phyloP scores from a whole-genome alignment of 768 basidiomycete genomes.

The Peribolospora kevripleyi region DNA sequence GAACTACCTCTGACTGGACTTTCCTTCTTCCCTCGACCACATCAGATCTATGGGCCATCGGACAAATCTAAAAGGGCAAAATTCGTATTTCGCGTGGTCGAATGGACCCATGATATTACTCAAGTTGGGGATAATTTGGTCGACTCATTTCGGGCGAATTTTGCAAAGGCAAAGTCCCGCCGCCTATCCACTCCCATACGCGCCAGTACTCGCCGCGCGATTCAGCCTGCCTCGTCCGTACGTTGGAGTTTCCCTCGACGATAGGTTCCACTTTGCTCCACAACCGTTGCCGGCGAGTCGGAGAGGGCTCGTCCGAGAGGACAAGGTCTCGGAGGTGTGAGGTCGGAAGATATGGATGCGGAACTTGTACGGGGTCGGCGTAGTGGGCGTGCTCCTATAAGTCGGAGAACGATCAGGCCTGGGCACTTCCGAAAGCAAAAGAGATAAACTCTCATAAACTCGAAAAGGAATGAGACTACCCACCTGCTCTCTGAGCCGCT shows the following conservation, averaged over 20 bases:
- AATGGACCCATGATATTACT: no score
- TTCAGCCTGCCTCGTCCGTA: slow-evolving; percentile 61
- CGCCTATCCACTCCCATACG: slow-evolving; percentile 76
- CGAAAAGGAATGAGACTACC: background rate
- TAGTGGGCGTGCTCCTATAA: slow-evolving; percentile 54
- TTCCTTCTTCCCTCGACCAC: no score
- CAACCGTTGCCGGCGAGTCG: slow-evolving; percentile 35
- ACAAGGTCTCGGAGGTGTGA: slow-evolving; percentile 69
- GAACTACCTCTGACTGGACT: no score
- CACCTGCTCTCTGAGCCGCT: slow-evolving; percentile 9
- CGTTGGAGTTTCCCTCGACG: slow-evolving; percentile 77
- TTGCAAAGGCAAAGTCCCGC: background rate
- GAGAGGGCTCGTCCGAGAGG: slow-evolving; percentile 55
- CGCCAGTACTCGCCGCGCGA: slow-evolving; percentile 64
- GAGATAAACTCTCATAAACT: background rate
- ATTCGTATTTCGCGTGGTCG: no score
- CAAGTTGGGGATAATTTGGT: no score
- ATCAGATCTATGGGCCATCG: no score
- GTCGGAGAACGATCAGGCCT: background rate
- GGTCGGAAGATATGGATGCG: slow-evolving; percentile 56
- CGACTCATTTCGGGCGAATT: no score
- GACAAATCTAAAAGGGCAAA: no score
- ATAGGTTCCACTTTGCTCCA: slow-evolving; percentile 65
- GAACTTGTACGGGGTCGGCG: slow-evolving; percentile 48
- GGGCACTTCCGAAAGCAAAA: background rate